These are phyloP conservation scores for Helminthosporium solani DNA, from an alignment of 2,329 filamentous ascomycete species.

Conservation along the genomic window DNA sequence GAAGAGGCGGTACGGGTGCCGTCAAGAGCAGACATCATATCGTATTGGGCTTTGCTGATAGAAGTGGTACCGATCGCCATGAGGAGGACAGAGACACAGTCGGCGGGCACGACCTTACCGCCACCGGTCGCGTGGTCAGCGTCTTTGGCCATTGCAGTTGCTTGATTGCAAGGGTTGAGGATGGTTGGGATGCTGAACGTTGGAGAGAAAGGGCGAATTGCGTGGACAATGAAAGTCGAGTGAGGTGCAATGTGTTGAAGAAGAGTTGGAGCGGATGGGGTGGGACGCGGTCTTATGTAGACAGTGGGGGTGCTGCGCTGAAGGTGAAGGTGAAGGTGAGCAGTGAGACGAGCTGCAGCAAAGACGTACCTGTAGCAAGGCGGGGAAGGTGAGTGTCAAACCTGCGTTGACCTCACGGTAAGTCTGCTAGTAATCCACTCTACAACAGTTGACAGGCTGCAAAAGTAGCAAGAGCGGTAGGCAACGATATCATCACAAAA, in stretches of 20 bases:
- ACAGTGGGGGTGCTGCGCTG: not conserved
- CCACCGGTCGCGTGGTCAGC: not conserved
- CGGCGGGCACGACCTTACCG: conserved; percentile 18
- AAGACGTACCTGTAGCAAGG: conserved; percentile 4
- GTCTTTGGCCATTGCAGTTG: conserved; percentile 18
- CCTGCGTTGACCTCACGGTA: not conserved
- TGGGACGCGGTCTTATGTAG: conserved; percentile 6
- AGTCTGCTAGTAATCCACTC: not conserved
- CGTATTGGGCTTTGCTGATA: conserved; percentile 21
- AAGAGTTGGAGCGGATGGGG: conserved; percentile 1
- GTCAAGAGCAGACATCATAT: conserved; percentile 33
- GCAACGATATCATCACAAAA: not conserved
- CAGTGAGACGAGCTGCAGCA: conserved; percentile 6
- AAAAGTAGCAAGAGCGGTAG: not conserved
- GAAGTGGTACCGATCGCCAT: conserved; percentile 21
- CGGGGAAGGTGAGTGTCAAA: conserved; percentile 5
- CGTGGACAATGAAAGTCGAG: not conserved
- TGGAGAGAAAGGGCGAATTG: not conserved
- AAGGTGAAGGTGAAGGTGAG: conserved; percentile 10
- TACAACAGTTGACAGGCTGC: no score
- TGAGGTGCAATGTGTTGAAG: conserved; percentile 9
- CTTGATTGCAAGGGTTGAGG: conserved; percentile 6
- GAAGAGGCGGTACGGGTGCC: conserved; percentile 21
- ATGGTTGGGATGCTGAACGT: not conserved
- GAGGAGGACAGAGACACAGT: conserved; percentile 27